These are phyloP conservation scores for Ophiorrhiza pumila DNA, from an alignment of 257 asterid species.

Conservation along the genomic window DNA sequence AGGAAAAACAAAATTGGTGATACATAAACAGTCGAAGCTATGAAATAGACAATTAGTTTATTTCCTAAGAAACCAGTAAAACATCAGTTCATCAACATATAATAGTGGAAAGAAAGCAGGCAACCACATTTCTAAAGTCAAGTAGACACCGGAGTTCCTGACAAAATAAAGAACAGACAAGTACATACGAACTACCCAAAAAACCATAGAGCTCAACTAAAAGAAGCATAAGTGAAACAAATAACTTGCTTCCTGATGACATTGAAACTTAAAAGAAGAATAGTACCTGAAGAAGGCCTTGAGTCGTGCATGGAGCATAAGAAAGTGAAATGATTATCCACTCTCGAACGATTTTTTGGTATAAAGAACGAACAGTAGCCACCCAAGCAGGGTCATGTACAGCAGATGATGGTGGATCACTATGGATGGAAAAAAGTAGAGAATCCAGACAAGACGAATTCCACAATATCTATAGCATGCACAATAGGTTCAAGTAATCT, in stretches of 20 bases:
- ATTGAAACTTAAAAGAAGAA: slow-evolving; percentile 15
- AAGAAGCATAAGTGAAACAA: neutral
- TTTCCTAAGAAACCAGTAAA: neutral
- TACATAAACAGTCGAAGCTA: neutral
- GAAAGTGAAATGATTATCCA: slow-evolving; percentile 95
- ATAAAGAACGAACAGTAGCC: slow-evolving; percentile 83
- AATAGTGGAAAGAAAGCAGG: neutral
- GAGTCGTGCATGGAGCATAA: slow-evolving; percentile 97
- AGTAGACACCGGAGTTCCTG: neutral
- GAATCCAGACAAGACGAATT: slow-evolving; percentile 87
- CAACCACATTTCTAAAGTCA: neutral
- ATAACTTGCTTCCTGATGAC: slow-evolving; percentile 16
- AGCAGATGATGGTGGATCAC: slow-evolving; percentile 81
- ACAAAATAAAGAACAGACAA: neutral
- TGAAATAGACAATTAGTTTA: neutral
- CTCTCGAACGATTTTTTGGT: slow-evolving; percentile 87
- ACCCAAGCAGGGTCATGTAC: slow-evolving; percentile 95
- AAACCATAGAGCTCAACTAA: neutral
- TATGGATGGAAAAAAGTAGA: slow-evolving; percentile 78
- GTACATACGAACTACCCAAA: neutral
- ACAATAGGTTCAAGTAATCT: slow-evolving; percentile 20
- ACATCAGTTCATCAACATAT: neutral
- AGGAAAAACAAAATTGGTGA: neutral
- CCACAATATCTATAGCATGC: slow-evolving; percentile 77
- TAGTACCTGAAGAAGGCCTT: slow-evolving; percentile 99